Conservation (phyloP, 164 flowering plant species). For the Dillenia suffruticosa region DNA sequence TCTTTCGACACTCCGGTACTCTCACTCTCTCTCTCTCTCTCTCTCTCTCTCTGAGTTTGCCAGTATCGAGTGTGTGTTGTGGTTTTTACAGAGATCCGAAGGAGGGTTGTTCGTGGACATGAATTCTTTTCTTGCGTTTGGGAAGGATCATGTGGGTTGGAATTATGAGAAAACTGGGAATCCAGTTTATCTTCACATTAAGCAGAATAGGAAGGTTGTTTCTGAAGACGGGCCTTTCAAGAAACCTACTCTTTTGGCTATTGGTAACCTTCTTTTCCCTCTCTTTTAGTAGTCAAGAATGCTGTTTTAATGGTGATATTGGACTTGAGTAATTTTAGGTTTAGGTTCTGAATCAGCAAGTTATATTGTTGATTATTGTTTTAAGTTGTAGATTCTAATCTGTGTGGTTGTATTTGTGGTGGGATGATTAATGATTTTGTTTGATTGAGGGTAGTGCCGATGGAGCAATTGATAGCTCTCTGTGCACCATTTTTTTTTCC, state of each 20-base stretch:
- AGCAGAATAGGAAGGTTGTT: constrained; percentile 58
- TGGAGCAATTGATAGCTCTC: too few species aligned
- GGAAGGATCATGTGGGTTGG: constrained; percentile 74
- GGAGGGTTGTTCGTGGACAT: constrained; percentile 89
- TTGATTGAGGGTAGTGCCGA: too few species aligned
- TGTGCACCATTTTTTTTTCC: too few species aligned
- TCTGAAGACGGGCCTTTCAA: constrained; percentile 88
- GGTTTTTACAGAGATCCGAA: constrained; percentile 66
- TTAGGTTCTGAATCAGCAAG: too few species aligned
- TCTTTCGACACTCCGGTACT: constrained; percentile 86
- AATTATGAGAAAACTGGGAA: constrained; percentile 86
- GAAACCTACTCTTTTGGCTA: constrained; percentile 88
- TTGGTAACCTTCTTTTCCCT: constrained; percentile 43
- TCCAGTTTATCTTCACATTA: constrained; percentile 83
- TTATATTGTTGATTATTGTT: too few species aligned
- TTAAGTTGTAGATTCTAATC: too few species aligned
- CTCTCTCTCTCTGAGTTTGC: neutral
- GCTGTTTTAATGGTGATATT: too few species aligned
- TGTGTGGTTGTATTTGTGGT: too few species aligned
- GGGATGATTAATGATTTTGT: too few species aligned
- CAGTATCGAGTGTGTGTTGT: neutral
- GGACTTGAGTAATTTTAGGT: too few species aligned
- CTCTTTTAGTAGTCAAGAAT: too few species aligned
- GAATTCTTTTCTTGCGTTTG: constrained; percentile 88
- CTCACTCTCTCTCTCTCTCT: neutral